Conservation (phyloP, 768 basidiomycete genomes). For the Dioszegia crocea region DNA sequence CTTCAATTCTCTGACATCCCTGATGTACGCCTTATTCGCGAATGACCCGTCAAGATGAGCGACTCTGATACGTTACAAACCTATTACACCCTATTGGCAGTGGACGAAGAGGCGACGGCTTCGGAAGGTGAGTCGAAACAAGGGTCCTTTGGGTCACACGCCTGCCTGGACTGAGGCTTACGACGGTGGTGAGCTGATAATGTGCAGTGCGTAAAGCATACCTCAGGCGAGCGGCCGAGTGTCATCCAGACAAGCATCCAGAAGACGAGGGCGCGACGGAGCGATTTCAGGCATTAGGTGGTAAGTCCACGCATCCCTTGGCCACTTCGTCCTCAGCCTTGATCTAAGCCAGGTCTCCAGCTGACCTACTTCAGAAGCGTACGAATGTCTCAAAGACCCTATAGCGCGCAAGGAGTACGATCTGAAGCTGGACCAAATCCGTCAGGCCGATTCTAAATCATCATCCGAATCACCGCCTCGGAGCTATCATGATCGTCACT, state of each 20-base stretch:
- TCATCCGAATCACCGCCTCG: background rate
- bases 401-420: slow-evolving; percentile 16
- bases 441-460: background rate
- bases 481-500: background rate
- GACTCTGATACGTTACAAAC: slow-evolving; percentile 1
- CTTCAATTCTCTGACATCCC: background rate
- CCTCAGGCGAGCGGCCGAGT: slow-evolving; percentile 19
- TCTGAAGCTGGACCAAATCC: slow-evolving; percentile 7
- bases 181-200: slow-evolving; percentile 1
- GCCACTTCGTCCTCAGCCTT: too few relatives aligned
- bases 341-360: background rate
- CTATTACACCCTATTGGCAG: slow-evolving; percentile 20
- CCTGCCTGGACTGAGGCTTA: background rate
- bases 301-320: too few relatives aligned
- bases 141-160: background rate
- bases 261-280: slow-evolving; percentile 20
- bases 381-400: slow-evolving; percentile 18
- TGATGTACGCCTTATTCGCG: background rate
- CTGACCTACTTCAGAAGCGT: slow-evolving; percentile 16
- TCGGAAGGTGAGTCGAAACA: slow-evolving; percentile 14
- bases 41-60: background rate
- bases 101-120: slow-evolving; percentile 18
- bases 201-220: slow-evolving; percentile 31
- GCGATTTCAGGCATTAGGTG: slow-evolving; percentile 23
- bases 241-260: slow-evolving; percentile 28